Evolutionary conservation across 177 flowering plant genomes (phyloP), one percentile per base, ranked within the genome.

Genomic region (Vitis hybrid): DNA sequence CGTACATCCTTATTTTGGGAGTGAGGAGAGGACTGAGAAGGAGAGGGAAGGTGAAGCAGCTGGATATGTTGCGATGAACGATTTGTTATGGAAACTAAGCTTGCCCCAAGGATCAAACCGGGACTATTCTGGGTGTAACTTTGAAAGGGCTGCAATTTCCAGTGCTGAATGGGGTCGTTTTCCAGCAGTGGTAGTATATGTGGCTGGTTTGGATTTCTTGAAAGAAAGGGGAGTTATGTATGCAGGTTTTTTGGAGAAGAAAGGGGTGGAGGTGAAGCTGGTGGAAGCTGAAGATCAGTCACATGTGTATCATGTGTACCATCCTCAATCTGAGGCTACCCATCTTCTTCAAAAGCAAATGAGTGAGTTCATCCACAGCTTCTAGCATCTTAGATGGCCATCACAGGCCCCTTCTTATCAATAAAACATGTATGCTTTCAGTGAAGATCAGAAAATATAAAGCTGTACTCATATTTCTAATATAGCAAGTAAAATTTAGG

Each of bases 1-100:
- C 10, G 83, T 88, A 16, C 94, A 93, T 62, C 93, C 93, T 13
- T 91, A 78, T 60, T 93, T 89, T 49, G 94, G 98, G 16, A 87
- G 90, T 52, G 89, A 88, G 69, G 67, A 65, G 70, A 79, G 98
- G 79, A 87, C 92, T 7, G 56, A 75, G 60, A 67, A 55, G 5
- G 96, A 93, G 77, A 56, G 67, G 77, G 83, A 19, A 1, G 81
- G 70, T 9, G 82, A 62, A 5, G 77, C 68, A 1, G 78, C 20
- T 1, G 61, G 15, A 4, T 72, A 76, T 15, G 87, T 89, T 20
- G 60, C 60, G 8, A 68, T 66, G 74, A 91, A 84, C n/a, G 98
- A 92, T 72, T 75, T 87, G 88, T 84, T 87, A 16, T 91, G 93
- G 92, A 51, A 70, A 48, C 75, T 93, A n/a, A 89, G 93, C 64